Percentiles rank a stretch among this genome's conserved stretches.
Evolutionary conservation across 2,329 filamentous ascomycete genomes (phyloP).

Genomic region (Aspergillus fumigatiaffinis): DNA sequence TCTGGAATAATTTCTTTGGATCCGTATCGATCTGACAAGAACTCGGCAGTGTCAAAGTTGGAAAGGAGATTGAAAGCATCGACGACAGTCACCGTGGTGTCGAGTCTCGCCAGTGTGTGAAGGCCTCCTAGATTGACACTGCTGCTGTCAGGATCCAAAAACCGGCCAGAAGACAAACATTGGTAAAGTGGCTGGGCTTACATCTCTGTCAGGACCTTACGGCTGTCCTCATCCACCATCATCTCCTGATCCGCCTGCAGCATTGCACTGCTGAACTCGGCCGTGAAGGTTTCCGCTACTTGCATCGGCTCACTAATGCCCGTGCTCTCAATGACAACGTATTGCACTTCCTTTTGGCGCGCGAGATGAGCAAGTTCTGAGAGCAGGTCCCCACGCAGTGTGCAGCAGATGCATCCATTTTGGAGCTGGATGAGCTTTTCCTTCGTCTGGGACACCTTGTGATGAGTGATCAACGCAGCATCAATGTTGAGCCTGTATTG

Average conservation of each 20-base stretch:
- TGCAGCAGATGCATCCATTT: slow-evolving; percentile 75
- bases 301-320: slow-evolving; percentile 71
- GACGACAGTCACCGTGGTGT: slow-evolving; percentile 69
- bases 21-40: slow-evolving; percentile 60
- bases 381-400: slow-evolving; percentile 65
- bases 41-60: slow-evolving; percentile 67
- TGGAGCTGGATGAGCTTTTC: slow-evolving; percentile 66
- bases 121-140: slow-evolving; percentile 59
- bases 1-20: slow-evolving; percentile 59
- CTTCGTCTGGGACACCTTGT: slow-evolving; percentile 55
- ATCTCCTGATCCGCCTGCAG: slow-evolving; percentile 47
- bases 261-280: slow-evolving; percentile 49
- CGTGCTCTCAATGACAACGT: slow-evolving; percentile 68
- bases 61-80: slow-evolving; percentile 70
- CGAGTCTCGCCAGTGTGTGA: slow-evolving; percentile 61
- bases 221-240: slow-evolving; percentile 41
- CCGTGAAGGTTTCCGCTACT: slow-evolving; percentile 69
- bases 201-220: slow-evolving; percentile 46
- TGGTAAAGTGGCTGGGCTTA: slow-evolving; percentile 25
- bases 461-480: slow-evolving; percentile 56
- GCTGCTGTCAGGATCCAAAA: slow-evolving; percentile 1
- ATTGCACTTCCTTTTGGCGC: slow-evolving; percentile 62
- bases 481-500: slow-evolving; percentile 58
- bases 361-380: slow-evolving; percentile 65
- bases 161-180: slow-evolving; percentile 14